phyloP scores from a whole-genome alignment of 345 rosid species.

The Kandelia obovata region DNA sequence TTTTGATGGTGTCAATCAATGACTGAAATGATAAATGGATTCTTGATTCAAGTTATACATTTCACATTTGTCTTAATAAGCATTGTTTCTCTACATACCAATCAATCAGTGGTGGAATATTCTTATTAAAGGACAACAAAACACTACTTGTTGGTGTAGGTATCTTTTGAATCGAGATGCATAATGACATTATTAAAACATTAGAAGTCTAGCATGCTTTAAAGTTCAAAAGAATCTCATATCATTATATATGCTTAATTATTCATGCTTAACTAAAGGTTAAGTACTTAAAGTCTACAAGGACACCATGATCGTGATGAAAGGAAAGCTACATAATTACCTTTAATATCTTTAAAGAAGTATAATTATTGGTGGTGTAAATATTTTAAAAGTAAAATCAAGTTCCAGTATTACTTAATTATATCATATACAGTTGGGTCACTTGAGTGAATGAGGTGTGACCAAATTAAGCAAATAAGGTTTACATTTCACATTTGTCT shows the following conservation, averaged over 20 bases:
- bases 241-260: too few relatives aligned
- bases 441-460: too few relatives aligned
- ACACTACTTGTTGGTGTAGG: not conserved
- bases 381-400: too few relatives aligned
- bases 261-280: too few relatives aligned
- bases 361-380: too few relatives aligned
- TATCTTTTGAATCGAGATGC: not conserved
- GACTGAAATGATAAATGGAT: not conserved
- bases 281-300: too few relatives aligned
- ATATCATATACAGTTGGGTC: rapidly evolving
- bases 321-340: too few relatives aligned
- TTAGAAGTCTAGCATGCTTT: not conserved
- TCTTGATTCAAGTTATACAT: not conserved
- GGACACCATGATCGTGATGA: too few relatives aligned
- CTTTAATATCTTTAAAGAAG: too few relatives aligned
- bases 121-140: not conserved
- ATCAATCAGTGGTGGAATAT: not conserved
- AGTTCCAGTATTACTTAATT: too few relatives aligned
- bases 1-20: not conserved
- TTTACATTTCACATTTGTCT: not conserved
- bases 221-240: not conserved
- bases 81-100: not conserved
- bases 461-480: not conserved
- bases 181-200: not conserved
- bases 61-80: not conserved